Base-by-base conservation (phyloP, 2,329 filamentous ascomycete genomes). In the Sclerotinia nivalis region DNA sequence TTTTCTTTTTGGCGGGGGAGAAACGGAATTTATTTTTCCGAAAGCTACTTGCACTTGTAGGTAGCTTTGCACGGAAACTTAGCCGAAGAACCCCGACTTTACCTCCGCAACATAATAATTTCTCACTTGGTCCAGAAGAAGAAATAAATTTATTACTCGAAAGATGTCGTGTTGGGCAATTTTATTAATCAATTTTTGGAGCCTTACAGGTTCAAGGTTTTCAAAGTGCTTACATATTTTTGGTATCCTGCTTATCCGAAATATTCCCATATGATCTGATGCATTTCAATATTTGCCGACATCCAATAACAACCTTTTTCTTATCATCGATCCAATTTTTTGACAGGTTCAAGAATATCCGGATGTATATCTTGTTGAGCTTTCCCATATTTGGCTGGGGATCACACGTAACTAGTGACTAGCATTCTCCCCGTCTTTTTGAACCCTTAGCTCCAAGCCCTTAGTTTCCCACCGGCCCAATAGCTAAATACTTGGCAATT, bases 1-100 rank as follows among this genome's bases (percentile, higher is more conserved):
- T 40, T 56, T 66, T 65, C 40, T 43, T 37, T 56, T 31, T 31
- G 49, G 47, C 37, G 34, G 62, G 62, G 49, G 31, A 37, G 58
- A n/a, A 25, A 56, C 34, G 52, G 60, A 64, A 50, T 50, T 50
- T 20, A 20, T 25, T 64, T 25, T 20, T 64, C 45, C 60, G 31
- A 43, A 43, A 8, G 40, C 40, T 43, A 43, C 40, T 34, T 34
- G 34, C 34, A 34, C 4, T 5, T 34, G 31, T 31, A 3, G 15
- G 4, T 34, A 9, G 4, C 4, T 49, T 47, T 5, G n/a, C 64
- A 25, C n/a, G n/a, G 40, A 66, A 59, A 45, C 50, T 66, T 66
- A 59, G 40, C 37, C 64, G 64, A 59, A 25, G 4, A 28, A 20
- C 47, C 45, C 60, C 22, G 31, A 40, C 9, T 58, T 40, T n/a